phyloP scores from a whole-genome alignment of 2,329 filamentous ascomycete genomes.

The Chaetomiaceae sp. region DNA sequence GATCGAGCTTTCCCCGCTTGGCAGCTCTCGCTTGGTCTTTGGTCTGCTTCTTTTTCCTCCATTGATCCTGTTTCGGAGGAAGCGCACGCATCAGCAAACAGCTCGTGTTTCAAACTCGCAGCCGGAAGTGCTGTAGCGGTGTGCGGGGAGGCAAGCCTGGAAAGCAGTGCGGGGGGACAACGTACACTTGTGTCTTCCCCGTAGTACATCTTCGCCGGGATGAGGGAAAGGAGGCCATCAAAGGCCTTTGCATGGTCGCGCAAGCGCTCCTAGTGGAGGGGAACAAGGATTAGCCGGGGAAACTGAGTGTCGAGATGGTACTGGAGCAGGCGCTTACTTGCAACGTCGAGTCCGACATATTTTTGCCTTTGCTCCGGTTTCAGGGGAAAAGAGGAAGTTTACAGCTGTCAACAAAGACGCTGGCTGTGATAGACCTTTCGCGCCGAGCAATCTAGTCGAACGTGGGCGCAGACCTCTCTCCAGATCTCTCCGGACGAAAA shows the following conservation, averaged over 20 bases:
- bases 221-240: conserved; percentile 79
- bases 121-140: not conserved
- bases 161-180: not conserved
- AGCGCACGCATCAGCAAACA: conserved; percentile 5
- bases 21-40: conserved; percentile 81
- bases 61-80: conserved; percentile 69
- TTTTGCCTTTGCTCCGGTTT: not conserved
- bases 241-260: conserved; percentile 68
- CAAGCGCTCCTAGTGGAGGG: conserved; percentile 46
- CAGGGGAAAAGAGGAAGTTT: not conserved
- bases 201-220: conserved; percentile 88
- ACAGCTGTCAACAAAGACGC: not conserved
- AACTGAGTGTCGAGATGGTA: not conserved
- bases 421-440: not conserved
- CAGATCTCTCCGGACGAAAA: conserved; percentile 20
- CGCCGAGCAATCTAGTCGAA: not conserved
- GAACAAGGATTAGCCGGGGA: conserved; percentile 16
- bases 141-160: not conserved
- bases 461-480: conserved; percentile 12
- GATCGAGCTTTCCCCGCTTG: conserved; percentile 84
- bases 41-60: conserved; percentile 91
- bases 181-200: conserved; percentile 75
- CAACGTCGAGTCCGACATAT: conserved; percentile 21
- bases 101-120: not conserved
- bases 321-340: conserved; percentile 20